phyloP scores from a whole-genome alignment of 2,329 filamentous ascomycete species.

The Knufia petricola region DNA sequence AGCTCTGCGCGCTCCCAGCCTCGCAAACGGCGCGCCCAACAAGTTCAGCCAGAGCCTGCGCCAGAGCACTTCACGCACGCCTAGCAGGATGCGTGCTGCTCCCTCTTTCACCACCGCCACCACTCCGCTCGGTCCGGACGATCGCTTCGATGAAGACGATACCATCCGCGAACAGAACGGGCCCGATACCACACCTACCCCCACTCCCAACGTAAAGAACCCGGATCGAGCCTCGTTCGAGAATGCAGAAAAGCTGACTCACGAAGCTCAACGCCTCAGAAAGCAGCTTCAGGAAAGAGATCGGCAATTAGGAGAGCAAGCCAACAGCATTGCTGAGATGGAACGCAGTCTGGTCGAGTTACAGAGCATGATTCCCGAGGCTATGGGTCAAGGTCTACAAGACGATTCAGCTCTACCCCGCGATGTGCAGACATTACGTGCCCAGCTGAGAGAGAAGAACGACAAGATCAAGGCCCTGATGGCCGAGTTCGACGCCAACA shows the following conservation, averaged over 20 bases:
- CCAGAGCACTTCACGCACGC: constrained; percentile 16
- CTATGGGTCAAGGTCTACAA: constrained; percentile 12
- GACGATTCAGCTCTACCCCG: constrained; percentile 41
- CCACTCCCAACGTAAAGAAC: constrained; percentile 28
- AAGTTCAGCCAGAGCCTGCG: constrained; percentile 29
- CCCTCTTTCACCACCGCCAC: constrained; percentile 7
- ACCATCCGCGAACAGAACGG: constrained; percentile 44
- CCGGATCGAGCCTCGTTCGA: not conserved
- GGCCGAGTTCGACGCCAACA: constrained; percentile 85
- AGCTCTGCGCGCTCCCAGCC: constrained; percentile 36
- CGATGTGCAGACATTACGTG: constrained; percentile 66
- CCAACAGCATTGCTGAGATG: constrained; percentile 75
- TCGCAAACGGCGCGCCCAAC: constrained; percentile 52
- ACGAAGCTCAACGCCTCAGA: constrained; percentile 64
- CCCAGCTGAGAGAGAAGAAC: constrained; percentile 86
- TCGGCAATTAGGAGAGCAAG: constrained; percentile 79
- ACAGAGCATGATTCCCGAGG: constrained; percentile 44
- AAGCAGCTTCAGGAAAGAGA: constrained; percentile 74
- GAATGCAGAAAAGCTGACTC: constrained; percentile 39
- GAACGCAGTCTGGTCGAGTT: constrained; percentile 78
- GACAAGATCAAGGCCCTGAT: constrained; percentile 92
- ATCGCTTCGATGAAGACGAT: constrained; percentile 25
- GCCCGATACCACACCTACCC: constrained; percentile 31
- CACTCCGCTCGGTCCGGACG: constrained; percentile 25
- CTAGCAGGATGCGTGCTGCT: constrained; percentile 6